Evolutionary conservation across 805 yeast species (phyloP).

Genomic region (Schwanniomyces sp.): DNA sequence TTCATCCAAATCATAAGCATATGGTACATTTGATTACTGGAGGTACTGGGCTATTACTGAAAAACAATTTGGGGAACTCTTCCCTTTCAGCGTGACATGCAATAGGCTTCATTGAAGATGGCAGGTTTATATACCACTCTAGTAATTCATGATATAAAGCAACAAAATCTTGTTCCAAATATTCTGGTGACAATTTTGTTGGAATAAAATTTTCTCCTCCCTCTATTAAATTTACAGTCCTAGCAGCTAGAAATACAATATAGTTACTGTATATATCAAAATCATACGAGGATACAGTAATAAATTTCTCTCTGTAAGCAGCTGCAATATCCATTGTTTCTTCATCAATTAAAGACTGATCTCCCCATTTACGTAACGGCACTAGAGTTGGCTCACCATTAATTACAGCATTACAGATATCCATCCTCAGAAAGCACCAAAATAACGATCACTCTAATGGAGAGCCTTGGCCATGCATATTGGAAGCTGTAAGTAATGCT

Average conservation of each 20-base stretch:
- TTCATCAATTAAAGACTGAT: not conserved
- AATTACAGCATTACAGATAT: constrained; percentile 3
- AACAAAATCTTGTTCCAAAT: not conserved
- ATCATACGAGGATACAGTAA: not conserved
- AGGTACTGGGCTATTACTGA: constrained; percentile 1
- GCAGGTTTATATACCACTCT: constrained; percentile 5
- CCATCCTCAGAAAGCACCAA: constrained; percentile 5
- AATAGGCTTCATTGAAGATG: not conserved
- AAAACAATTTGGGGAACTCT: constrained; percentile 2
- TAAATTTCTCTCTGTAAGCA: not conserved
- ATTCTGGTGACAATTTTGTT: not conserved
- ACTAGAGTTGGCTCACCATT: constrained; percentile 2
- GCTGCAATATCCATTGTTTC: not conserved
- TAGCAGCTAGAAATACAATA: constrained; percentile 2
- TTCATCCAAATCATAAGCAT: constrained; percentile 3
- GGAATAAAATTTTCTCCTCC: constrained; percentile 1
- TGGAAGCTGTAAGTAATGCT: constrained; percentile 1
- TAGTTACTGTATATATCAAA: constrained; percentile 14
- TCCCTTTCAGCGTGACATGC: constrained; percentile 5
- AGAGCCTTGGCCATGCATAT: constrained; percentile 3
- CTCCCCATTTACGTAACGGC: constrained; percentile 4
- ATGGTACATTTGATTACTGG: constrained; percentile 4
- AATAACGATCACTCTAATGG: constrained; percentile 2
- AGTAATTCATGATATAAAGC: constrained; percentile 1
- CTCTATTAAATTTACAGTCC: constrained; percentile 1